Evolutionary conservation across 2,329 filamentous ascomycete species (phyloP).

Genomic region (Dothideomycetes sp.): DNA sequence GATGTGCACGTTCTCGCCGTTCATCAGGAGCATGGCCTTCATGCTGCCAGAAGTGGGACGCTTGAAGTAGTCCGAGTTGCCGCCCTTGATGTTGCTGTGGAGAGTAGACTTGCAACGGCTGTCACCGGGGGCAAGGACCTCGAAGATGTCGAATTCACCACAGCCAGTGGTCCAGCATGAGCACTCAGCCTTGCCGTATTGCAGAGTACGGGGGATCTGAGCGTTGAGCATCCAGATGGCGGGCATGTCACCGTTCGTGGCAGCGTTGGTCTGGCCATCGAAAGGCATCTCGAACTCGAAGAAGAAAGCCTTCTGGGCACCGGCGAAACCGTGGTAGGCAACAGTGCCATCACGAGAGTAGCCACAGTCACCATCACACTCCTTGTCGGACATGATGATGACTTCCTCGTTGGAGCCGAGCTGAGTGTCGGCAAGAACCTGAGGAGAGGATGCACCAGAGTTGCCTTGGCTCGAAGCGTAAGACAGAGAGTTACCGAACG

Average conservation of each 20-base stretch:
- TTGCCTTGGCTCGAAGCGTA: slow-evolving; percentile 43
- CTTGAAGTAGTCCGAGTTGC: slow-evolving; percentile 62
- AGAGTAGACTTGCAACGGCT: slow-evolving; percentile 61
- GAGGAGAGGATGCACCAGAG: slow-evolving; percentile 37
- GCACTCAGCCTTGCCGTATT: slow-evolving; percentile 56
- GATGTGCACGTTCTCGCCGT: slow-evolving; percentile 47
- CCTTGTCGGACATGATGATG: slow-evolving; percentile 41
- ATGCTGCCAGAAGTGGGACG: slow-evolving; percentile 52
- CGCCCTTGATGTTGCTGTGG: slow-evolving; percentile 53
- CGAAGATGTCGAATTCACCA: slow-evolving; percentile 68
- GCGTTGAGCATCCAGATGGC: slow-evolving; percentile 70
- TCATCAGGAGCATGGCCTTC: slow-evolving; percentile 57
- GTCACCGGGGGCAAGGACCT: slow-evolving; percentile 58
- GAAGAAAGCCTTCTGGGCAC: slow-evolving; percentile 62
- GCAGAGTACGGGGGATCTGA: slow-evolving; percentile 58
- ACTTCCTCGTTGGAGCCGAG: slow-evolving; percentile 43
- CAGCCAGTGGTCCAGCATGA: slow-evolving; percentile 64
- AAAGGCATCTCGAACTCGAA: slow-evolving; percentile 65
- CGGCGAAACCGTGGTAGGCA: slow-evolving; percentile 58
- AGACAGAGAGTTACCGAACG: slow-evolving; percentile 49
- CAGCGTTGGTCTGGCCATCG: slow-evolving; percentile 41
- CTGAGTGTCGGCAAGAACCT: slow-evolving; percentile 42
- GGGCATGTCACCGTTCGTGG: slow-evolving; percentile 45
- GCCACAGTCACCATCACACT: slow-evolving; percentile 39
- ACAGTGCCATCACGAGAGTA: slow-evolving; percentile 28